Percentiles rank a stretch among this genome's conserved stretches.
Conservation (phyloP, 371 early-diverging fungal genomes). For the Capniomyces stellatus region DNA sequence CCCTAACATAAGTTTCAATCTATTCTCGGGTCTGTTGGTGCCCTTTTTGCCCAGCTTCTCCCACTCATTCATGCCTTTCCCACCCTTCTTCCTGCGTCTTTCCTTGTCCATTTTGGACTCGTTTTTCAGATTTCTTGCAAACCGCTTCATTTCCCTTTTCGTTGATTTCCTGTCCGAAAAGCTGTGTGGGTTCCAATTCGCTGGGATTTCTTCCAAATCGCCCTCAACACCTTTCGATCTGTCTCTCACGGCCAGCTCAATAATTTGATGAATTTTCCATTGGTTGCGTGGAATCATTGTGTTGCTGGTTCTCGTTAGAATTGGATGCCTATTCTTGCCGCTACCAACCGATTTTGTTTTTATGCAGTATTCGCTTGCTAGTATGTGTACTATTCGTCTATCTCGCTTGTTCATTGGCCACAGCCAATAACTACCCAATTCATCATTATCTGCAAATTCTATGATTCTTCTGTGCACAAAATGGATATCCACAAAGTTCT, state of each 20-base stretch:
- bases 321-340: slow-evolving; percentile 9
- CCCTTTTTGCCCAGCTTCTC: neutral
- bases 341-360: slow-evolving; percentile 20
- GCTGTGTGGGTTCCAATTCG: neutral
- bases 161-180: neutral
- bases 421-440: slow-evolving; percentile 17
- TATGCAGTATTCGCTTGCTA: slow-evolving; percentile 18
- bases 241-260: neutral
- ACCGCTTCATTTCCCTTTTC: neutral
- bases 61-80: neutral
- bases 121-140: neutral
- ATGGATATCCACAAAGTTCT: neutral
- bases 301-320: slow-evolving; percentile 13
- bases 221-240: neutral
- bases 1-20: neutral
- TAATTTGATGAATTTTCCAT: neutral
- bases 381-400: slow-evolving; percentile 17
- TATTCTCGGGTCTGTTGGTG: neutral
- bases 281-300: slow-evolving; percentile 8
- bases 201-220: neutral
- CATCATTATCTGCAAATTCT: neutral
- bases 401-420: slow-evolving; percentile 24
- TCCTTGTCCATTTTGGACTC: neutral
- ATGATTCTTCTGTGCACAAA: slow-evolving; percentile 1
- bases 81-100: slow-evolving; percentile 5